Evolutionary conservation across 805 yeast genomes (phyloP).

Genomic region (Kregervanrija fluxuum): DNA sequence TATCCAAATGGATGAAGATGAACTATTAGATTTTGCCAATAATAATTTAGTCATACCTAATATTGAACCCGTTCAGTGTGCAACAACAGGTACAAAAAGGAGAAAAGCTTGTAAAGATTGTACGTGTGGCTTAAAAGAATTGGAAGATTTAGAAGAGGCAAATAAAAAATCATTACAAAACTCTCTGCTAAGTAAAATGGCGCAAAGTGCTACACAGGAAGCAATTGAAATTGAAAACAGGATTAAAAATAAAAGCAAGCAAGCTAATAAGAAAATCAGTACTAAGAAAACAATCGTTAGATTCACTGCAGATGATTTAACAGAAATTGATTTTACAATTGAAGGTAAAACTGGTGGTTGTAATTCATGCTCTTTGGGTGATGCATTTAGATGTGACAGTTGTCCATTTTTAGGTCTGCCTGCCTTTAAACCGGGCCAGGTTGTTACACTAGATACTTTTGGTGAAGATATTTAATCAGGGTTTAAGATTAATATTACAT

Average conservation of each 20-base stretch:
- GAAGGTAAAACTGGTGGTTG: slow-evolving; percentile 97
- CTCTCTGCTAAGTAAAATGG: slow-evolving; percentile 38
- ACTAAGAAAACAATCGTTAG: slow-evolving; percentile 28
- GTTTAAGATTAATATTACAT: too few species aligned
- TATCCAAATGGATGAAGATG: slow-evolving; percentile 19
- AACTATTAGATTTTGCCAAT: slow-evolving; percentile 30
- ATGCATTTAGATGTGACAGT: slow-evolving; percentile 96
- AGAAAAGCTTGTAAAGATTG: slow-evolving; percentile 97
- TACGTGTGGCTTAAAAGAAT: slow-evolving; percentile 91
- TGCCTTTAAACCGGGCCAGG: slow-evolving; percentile 97
- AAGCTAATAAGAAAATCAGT: slow-evolving; percentile 16
- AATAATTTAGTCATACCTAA: slow-evolving; percentile 32
- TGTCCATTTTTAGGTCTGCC: slow-evolving; percentile 97
- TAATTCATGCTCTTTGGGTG: slow-evolving; percentile 95
- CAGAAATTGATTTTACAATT: slow-evolving; percentile 93
- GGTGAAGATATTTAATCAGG: slow-evolving; percentile 60
- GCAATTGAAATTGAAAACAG: slow-evolving; percentile 49
- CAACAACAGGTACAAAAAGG: slow-evolving; percentile 46
- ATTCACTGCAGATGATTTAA: slow-evolving; percentile 60
- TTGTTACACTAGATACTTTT: slow-evolving; percentile 64
- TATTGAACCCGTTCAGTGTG: slow-evolving; percentile 52
- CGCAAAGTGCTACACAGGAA: slow-evolving; percentile 44
- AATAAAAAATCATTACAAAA: slow-evolving; percentile 38
- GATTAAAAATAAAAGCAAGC: slow-evolving; percentile 21
- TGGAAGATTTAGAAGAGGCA: slow-evolving; percentile 60